Percentiles rank a stretch among this genome's conserved stretches.
Conservation (phyloP, 2,329 filamentous ascomycete genomes). For the Karstenula rhodostoma region DNA sequence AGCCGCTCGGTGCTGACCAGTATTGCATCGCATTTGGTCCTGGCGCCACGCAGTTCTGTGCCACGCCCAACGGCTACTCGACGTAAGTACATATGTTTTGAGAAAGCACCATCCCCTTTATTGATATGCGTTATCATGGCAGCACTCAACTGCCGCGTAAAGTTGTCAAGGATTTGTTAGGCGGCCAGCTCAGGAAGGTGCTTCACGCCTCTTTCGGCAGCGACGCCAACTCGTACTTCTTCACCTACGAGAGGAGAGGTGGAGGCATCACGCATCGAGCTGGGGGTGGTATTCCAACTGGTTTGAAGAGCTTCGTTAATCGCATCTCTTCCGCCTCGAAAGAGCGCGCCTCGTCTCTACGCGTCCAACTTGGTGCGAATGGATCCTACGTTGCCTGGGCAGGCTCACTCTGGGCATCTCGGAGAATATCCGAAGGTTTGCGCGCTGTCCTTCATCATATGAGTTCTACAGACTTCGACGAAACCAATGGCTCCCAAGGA, state of each 20-base stretch:
- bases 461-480: conserved; percentile 12
- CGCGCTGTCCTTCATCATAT: conserved; percentile 1
- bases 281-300: conserved; percentile 21
- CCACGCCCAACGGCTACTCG: conserved; percentile 37
- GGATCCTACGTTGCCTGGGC: conserved; percentile 37
- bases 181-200: conserved; percentile 25
- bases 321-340: neutral
- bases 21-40: conserved; percentile 40
- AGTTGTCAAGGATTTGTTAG: conserved; percentile 19
- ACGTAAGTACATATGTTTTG: conserved; percentile 25
- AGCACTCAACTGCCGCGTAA: conserved; percentile 32
- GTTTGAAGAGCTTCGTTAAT: conserved; percentile 22
- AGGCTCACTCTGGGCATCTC: conserved; percentile 26
- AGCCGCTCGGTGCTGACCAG: conserved; percentile 25
- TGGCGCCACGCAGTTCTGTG: conserved; percentile 31
- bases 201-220: conserved; percentile 38
- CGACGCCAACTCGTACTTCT: conserved; percentile 37
- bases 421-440: conserved; percentile 20
- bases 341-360: conserved; percentile 20
- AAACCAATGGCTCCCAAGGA: conserved; percentile 20
- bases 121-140: neutral
- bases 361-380: conserved; percentile 35
- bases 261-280: conserved; percentile 18
- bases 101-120: neutral
- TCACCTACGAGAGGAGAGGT: conserved; percentile 28